phyloP scores from a whole-genome alignment of 1,139 yeast species.

The Williopsis jadinii region DNA sequence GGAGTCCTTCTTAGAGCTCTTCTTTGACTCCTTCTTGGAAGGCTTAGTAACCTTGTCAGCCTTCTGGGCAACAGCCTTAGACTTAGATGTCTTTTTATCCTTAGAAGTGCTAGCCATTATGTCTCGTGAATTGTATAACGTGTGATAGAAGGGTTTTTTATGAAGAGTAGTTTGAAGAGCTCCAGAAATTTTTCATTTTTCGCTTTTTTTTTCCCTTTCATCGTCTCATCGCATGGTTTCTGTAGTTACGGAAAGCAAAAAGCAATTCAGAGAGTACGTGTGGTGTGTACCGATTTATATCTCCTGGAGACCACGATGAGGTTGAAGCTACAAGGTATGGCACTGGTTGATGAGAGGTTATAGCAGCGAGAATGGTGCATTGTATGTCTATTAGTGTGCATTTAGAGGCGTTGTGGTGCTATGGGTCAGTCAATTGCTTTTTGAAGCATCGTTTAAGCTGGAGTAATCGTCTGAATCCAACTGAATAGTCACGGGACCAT shows the following conservation, averaged over 20 bases:
- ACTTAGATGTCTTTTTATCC: slow-evolving; percentile 17
- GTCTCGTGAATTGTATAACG: slow-evolving; percentile 5
- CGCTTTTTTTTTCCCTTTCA: slow-evolving; percentile 2
- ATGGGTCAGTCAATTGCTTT: too few species aligned
- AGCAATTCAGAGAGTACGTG: neutral
- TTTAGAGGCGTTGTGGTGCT: too few species aligned
- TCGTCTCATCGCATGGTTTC: slow-evolving; percentile 16
- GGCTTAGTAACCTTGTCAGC: slow-evolving; percentile 24
- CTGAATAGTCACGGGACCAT: slow-evolving; percentile 39
- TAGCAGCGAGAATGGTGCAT: too few species aligned
- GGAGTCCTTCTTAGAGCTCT: slow-evolving; percentile 27
- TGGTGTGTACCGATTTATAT: neutral
- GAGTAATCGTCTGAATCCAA: slow-evolving; percentile 26
- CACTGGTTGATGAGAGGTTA: too few species aligned
- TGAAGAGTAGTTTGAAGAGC: neutral
- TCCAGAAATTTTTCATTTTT: slow-evolving; percentile 6
- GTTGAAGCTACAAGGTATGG: too few species aligned
- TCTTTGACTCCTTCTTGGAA: slow-evolving; percentile 20
- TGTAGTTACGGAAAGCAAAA: slow-evolving; percentile 4
- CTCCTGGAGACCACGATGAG: too few species aligned
- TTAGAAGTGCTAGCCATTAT: slow-evolving; percentile 22
- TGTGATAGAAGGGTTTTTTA: neutral
- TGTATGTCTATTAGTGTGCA: too few species aligned
- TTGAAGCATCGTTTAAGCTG: too few species aligned
- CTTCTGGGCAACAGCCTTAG: slow-evolving; percentile 16